Evolutionary conservation across 2,329 filamentous ascomycete species (phyloP), one percentile per base, ranked within the genome.

Genomic region (Magnaporthiopsis poae): DNA sequence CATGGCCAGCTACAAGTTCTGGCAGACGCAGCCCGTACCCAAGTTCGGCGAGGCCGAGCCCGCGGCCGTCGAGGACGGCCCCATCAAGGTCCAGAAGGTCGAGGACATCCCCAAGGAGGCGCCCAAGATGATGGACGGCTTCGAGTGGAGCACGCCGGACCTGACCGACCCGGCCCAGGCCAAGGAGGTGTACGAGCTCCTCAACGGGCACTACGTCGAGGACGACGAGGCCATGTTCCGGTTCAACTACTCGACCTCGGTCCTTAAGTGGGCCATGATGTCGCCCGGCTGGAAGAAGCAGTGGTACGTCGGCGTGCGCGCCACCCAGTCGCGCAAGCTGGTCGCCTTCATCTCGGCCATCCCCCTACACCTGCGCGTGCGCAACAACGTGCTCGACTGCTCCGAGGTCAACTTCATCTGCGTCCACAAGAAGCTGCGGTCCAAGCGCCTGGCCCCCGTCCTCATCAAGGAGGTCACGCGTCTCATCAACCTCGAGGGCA

Each of bases 321-420:
- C 92, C 56, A 84, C 88, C 56, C 86, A 90, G 71, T 96, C 91
- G 60, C 86, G 87, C 73, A 96, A 94, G 75, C 87, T 99, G 21
- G 92, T 97, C 65, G 95, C 93, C 66, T 97, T 96, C 78, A 98
- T 99, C 75, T 96, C 92, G 60, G 95, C 92, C 71, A 91, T 98
- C 62, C 95, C 95, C 0, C 88, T 95, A 68, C 85, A 88, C 70
- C 82, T 99, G 67, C 88, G 90, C 65, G 88, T 99, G 61, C 90
- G 93, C 69, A 82, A 89, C 68, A 90, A 90, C 68, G 80, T 85
- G 67, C 79, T 99, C 68, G 86, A 88, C 69, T 89, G 90, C 71
- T 92, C 91, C 63, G 95, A 99, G 77, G 95, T 99, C 79, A 99
- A 99, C 81, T 99, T 98, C 79, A 88, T 99, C 71, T 96, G 93